Evolutionary conservation across 2,329 filamentous ascomycete genomes (phyloP).

Genomic region (Ceratocystis destructans): DNA sequence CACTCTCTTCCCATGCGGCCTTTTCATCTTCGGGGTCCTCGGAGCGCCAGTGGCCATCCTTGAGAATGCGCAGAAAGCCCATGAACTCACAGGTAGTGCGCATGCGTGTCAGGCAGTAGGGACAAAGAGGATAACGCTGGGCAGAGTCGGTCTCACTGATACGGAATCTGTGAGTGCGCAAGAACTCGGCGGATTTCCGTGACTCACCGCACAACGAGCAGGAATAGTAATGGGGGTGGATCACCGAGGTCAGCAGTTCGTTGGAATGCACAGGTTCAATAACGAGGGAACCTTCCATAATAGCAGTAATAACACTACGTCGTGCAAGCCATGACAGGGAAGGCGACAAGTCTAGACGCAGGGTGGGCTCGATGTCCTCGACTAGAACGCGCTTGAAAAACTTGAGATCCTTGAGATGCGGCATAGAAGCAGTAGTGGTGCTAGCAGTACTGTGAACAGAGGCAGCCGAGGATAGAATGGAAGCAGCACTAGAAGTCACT

Average conservation of each 20-base stretch:
- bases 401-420: constrained; percentile 66
- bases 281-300: constrained; percentile 72
- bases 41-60: constrained; percentile 81
- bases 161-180: constrained; percentile 75
- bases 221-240: constrained; percentile 45
- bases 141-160: constrained; percentile 76
- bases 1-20: constrained; percentile 86
- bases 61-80: constrained; percentile 78
- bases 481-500: constrained; percentile 22
- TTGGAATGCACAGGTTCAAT: constrained; percentile 71
- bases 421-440: constrained; percentile 24
- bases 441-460: constrained; percentile 35
- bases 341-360: constrained; percentile 78
- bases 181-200: constrained; percentile 54
- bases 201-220: constrained; percentile 84
- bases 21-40: constrained; percentile 74
- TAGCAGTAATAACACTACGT: constrained; percentile 66
- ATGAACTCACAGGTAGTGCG: constrained; percentile 86
- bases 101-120: constrained; percentile 71
- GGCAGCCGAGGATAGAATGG: constrained; percentile 36
- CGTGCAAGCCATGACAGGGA: constrained; percentile 88
- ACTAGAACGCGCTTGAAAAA: constrained; percentile 84
- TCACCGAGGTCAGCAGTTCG: constrained; percentile 35
- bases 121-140: constrained; percentile 79
- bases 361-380: constrained; percentile 89